Conservation (phyloP, 306 rosid genomes). For the Gastrolobium bilobum region DNA sequence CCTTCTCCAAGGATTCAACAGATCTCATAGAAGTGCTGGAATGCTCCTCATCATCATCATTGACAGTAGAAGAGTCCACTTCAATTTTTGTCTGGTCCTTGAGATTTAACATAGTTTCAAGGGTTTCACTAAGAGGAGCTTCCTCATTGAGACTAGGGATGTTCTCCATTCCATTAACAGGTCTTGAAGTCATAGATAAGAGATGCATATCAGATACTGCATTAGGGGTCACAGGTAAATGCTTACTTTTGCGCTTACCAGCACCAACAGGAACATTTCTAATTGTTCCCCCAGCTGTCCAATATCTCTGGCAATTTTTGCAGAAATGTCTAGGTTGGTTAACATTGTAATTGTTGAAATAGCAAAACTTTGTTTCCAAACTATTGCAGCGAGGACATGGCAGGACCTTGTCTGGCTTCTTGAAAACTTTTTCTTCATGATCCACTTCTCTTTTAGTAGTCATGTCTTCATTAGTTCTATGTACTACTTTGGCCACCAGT, state of each 20-base stretch:
- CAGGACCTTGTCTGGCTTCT: constrained; percentile 68
- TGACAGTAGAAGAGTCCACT: constrained; percentile 41
- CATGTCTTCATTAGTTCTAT: constrained; percentile 45
- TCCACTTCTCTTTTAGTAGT: constrained; percentile 46
- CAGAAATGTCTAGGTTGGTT: constrained; percentile 78
- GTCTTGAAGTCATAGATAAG: constrained; percentile 37
- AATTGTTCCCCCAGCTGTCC: constrained; percentile 80
- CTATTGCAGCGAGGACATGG: constrained; percentile 77
- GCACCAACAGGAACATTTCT: constrained; percentile 76
- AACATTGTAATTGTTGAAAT: constrained; percentile 74
- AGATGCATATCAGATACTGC: constrained; percentile 38
- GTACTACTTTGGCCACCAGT: constrained; percentile 36
- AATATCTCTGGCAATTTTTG: constrained; percentile 75
- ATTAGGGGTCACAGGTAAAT: constrained; percentile 38
- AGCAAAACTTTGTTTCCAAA: constrained; percentile 72
- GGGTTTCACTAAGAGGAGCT: constrained; percentile 60
- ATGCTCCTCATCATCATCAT: constrained; percentile 50
- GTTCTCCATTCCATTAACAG: constrained; percentile 41
- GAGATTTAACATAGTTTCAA: constrained; percentile 55
- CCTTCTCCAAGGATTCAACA: constrained; percentile 48
- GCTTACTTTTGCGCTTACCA: constrained; percentile 71
- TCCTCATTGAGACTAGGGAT: constrained; percentile 39
- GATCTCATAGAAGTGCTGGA: constrained; percentile 49
- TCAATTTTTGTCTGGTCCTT: constrained; percentile 49
- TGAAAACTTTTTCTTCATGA: constrained; percentile 55